phyloP scores from a whole-genome alignment of 768 basidiomycete species.

The Collybia sp. region DNA sequence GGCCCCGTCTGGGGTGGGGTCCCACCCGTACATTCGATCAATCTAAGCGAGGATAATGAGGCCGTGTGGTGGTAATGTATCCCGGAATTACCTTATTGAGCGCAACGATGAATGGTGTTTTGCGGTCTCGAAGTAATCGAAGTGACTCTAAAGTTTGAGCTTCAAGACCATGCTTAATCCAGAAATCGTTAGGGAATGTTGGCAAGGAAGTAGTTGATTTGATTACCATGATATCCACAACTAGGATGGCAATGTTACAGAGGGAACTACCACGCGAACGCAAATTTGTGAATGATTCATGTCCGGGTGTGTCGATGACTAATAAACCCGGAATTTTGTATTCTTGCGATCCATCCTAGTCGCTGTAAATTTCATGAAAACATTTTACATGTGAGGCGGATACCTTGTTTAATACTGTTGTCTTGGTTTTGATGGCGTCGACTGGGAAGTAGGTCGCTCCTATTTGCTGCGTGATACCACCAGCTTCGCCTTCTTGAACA shows the following conservation, averaged over 20 bases:
- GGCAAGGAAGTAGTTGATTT: background rate
- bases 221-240: conserved; percentile 94
- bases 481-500: conserved; percentile 98
- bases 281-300: conserved; percentile 98
- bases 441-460: conserved; percentile 99
- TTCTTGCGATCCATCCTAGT: conserved; percentile 73
- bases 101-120: conserved; percentile 98
- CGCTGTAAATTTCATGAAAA: background rate
- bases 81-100: conserved; percentile 75
- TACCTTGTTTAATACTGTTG: conserved; percentile 87
- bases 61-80: background rate
- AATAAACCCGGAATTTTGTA: conserved; percentile 97
- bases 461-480: conserved; percentile 99
- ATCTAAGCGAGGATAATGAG: conserved; percentile 47
- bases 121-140: conserved; percentile 83
- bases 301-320: conserved; percentile 96
- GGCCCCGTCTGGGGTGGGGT: conserved; percentile 84
- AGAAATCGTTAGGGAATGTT: conserved; percentile 3
- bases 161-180: conserved; percentile 86
- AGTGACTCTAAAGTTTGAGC: conserved; percentile 98
- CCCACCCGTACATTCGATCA: conserved; percentile 97
- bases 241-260: conserved; percentile 98
- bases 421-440: conserved; percentile 91
- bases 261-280: conserved; percentile 93
- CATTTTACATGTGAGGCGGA: conserved; percentile 6